Base-by-base conservation (phyloP, 225 moss, liverwort and hornwort genomes). In the Pseudisothecium myosuroides region DNA sequence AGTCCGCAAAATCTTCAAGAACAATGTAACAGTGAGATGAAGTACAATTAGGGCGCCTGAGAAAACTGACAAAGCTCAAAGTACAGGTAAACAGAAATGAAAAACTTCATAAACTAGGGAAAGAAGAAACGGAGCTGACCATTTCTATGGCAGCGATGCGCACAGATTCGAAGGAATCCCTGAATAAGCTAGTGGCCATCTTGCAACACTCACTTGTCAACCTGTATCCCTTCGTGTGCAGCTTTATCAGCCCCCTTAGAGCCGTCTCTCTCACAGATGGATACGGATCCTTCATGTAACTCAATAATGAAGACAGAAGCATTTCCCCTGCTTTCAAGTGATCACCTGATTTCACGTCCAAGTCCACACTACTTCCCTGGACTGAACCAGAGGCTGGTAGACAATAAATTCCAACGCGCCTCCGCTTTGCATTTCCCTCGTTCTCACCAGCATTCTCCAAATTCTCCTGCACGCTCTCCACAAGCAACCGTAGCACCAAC, bases 61-160 rank as follows among this genome's bases (percentile, higher is more conserved):
- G 69, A 85, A 76, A 87, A 54, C 60, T 60, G 45, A 75, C 55
- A 76, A 79, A 55, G 62, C 47, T 80, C 52, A 76, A 80, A 50
- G 74, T 28, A 34, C 11, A 71, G 69, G 66, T 76, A 16, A 62
- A 47, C 45, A 50, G 32, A 36, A 85, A 66, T 65, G 47, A 31
- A 86, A 86, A 88, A 76, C 62, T 83, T 83, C 71, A 41, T 24
- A 50, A 85, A 69, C 26, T 26, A 65, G 37, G 61, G 78, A 50
- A 91, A 76, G 58, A 43, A 37, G 72, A 52, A 83, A 73, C 36
- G 63, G 50, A 85, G 90, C 94, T 82, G 75, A 99, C 99, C 95
- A 99, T 86, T 93, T 93, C 94, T 49, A 99, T 93, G 58, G 99
- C 96, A 78, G 91, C 93, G 52, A 95, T 86, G 55, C 99, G 96